phyloP scores from a whole-genome alignment of 208 protist species.

The Leishmania amazonensis region DNA sequence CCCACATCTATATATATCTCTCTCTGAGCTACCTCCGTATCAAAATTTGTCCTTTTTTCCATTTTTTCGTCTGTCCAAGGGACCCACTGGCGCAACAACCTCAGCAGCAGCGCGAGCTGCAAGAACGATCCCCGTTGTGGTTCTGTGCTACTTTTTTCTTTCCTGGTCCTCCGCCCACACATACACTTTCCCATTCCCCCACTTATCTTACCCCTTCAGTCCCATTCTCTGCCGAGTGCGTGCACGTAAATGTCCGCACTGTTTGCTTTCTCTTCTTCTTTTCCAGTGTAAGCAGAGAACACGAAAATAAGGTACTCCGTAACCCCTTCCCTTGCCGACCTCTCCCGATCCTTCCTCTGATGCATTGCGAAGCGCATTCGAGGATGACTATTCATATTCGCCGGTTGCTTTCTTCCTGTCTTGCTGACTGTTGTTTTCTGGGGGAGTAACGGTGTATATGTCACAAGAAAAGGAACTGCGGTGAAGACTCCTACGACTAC shows the following conservation, averaged over 20 bases:
- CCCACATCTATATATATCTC: neutral
- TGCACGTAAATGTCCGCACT: neutral
- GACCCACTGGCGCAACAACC: neutral
- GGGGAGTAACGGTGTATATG: neutral
- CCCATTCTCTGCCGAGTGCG: neutral
- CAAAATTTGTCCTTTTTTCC: neutral
- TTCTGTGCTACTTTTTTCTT: neutral
- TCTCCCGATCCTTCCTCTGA: neutral
- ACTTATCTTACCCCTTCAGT: neutral
- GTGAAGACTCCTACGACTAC: neutral
- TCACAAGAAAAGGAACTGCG: neutral
- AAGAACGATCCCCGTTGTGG: neutral
- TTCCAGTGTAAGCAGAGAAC: neutral
- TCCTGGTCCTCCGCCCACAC: neutral
- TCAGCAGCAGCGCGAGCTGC: neutral
- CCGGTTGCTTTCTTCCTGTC: neutral
- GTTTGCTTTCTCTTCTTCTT: neutral
- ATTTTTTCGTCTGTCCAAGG: neutral
- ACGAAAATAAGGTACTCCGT: too few species aligned
- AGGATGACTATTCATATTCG: neutral
- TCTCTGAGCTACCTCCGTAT: neutral
- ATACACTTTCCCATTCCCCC: neutral
- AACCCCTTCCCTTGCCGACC: too few species aligned
- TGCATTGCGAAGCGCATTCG: neutral
- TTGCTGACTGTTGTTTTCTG: neutral